Evolutionary conservation across 805 yeast species (phyloP), one percentile per base, ranked within the genome.

Genomic region (Sugiyamaella lignohabitans): DNA sequence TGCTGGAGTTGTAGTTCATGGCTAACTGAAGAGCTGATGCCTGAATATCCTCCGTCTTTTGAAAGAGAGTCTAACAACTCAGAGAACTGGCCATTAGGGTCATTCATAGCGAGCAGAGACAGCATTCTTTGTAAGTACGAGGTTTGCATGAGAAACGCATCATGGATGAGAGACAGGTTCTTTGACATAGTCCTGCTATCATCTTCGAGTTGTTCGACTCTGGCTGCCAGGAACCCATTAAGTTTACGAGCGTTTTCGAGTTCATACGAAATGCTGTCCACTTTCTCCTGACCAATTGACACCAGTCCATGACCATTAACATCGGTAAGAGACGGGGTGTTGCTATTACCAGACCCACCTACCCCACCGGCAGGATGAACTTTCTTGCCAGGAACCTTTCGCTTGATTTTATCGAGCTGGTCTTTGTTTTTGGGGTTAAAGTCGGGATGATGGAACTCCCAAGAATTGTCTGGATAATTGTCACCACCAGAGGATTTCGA

Each of bases 391-490:
- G 3, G 93, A n/a, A 55, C 82, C 62, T 89, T 89, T 40, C 97
- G 69, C 59, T 86, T 87, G 60, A 93, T 93, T 54, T 85, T 84
- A 43, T 89, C 95, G 34, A 94, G 71, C 8, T 87, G 79, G n/a
- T 79, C 83, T 46, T 78, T 73, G 59, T 87, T 87, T 63, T 85
- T 82, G 29, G 78, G 76, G 54, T 76, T 76, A 65, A 93, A 93
- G 53, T 80, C 87, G 0, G 96, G 95, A 64, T 93, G 98, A 60
- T 81, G 80, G 69, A 93, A 91, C 63, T 91, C 97, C 97, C 98
- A 91, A 18, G 89, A 80, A 63, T 82, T 52, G 29, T 55, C 58
- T 20, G 53, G 53, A 37, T 56, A 55, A 50, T 58, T 36, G 48
- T 27, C 24, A 21, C 37, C 35, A 16, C 21, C 10, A 11, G 14